Percentiles rank a stretch among this genome's conserved stretches.
Conservation (phyloP, 1,284 basidiomycete genomes). For the Irpex lacteus region DNA sequence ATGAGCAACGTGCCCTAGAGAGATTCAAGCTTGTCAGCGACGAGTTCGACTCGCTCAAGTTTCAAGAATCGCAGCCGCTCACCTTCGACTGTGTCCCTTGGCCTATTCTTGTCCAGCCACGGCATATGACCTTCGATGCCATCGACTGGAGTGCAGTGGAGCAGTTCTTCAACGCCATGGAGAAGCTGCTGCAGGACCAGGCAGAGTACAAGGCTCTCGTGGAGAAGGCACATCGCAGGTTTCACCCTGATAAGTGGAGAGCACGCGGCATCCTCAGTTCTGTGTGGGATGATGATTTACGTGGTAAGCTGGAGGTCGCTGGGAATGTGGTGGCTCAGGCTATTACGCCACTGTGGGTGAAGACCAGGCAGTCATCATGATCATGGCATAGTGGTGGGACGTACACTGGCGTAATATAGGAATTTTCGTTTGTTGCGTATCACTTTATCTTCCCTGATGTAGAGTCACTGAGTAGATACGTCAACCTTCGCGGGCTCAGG, state of each 20-base stretch:
- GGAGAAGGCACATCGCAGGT: conserved; percentile 13
- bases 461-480: no score
- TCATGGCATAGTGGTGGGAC: neutral
- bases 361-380: neutral
- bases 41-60: conserved; percentile 10
- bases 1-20: neutral
- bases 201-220: conserved; percentile 5
- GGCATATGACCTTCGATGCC: neutral
- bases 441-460: neutral
- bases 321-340: conserved; percentile 13
- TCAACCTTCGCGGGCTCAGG: no score
- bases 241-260: conserved; percentile 12
- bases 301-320: conserved; percentile 5
- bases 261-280: conserved; percentile 8
- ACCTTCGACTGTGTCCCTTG: conserved; percentile 10
- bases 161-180: conserved; percentile 8
- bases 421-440: neutral
- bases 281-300: conserved; percentile 4
- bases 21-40: conserved; percentile 8
- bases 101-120: conserved; percentile 7
- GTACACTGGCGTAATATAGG: neutral
- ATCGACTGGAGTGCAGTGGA: conserved; percentile 12
- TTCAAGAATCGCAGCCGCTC: conserved; percentile 5
- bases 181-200: neutral
- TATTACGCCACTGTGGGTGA: conserved; percentile 10